These are phyloP conservation scores for Poronia punctata DNA, from an alignment of 495 filamentous ascomycete species.

Conservation along the genomic window DNA sequence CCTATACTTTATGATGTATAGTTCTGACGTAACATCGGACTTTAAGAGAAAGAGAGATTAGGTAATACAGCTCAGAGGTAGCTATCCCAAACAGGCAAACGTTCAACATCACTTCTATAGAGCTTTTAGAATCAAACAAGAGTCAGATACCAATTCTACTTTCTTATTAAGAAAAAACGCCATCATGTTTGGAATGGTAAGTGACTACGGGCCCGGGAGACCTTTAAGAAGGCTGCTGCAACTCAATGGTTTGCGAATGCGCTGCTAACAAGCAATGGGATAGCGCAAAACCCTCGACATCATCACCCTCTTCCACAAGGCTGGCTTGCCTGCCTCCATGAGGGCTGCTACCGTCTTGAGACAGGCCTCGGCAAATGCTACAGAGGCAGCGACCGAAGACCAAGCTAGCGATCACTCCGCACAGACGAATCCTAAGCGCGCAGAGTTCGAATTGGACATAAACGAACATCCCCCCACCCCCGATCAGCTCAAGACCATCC, in stretches of 20 bases:
- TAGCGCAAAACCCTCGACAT: slow-evolving; percentile 82
- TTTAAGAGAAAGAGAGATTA: no score
- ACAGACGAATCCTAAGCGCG: slow-evolving; percentile 45
- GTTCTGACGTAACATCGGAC: no score
- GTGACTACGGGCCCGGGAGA: no score
- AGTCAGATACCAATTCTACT: background rate
- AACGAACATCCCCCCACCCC: slow-evolving; percentile 71
- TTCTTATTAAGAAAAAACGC: no score
- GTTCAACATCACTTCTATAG: no score
- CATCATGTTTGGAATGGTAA: slow-evolving; percentile 40
- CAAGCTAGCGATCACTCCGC: slow-evolving; percentile 53
- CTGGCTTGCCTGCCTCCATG: slow-evolving; percentile 55
- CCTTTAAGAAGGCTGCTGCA: background rate
- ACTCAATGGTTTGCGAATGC: background rate
- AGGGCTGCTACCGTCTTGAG: slow-evolving; percentile 68
- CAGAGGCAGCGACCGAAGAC: slow-evolving; percentile 53
- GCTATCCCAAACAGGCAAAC: slow-evolving; percentile 18
- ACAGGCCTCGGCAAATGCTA: slow-evolving; percentile 57
- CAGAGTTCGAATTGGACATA: slow-evolving; percentile 79
- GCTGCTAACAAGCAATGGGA: slow-evolving; percentile 1
- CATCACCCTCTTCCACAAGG: slow-evolving; percentile 91
- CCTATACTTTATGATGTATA: background rate
- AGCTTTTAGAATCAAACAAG: no score
- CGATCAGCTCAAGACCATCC: slow-evolving; percentile 78
- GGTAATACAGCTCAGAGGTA: no score